phyloP scores from a whole-genome alignment of 352 stramenopile species.

The Chrysophaeum taylorii region DNA sequence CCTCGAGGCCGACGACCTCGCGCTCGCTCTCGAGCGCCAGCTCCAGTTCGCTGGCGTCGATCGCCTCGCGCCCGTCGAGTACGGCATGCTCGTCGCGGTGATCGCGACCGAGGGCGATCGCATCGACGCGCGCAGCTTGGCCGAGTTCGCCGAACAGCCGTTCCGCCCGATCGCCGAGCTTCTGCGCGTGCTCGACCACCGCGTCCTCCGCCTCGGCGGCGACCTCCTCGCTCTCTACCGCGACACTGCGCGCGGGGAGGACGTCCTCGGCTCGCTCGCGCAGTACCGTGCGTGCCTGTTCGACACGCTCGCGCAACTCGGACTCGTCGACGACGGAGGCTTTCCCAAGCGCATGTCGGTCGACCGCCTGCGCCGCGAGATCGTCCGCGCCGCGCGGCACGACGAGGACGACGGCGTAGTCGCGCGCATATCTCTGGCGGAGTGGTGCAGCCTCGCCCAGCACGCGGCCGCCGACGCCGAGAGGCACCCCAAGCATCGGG shows the following conservation, averaged over 20 bases:
- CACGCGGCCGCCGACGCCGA: background rate
- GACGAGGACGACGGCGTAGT: too few species aligned
- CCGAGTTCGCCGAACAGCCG: background rate
- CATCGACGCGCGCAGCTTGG: background rate
- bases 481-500: background rate
- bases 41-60: background rate
- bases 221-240: background rate
- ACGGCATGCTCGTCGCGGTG: background rate
- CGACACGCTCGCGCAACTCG: background rate
- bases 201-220: background rate
- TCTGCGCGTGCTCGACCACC: background rate
- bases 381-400: background rate
- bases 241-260: too few species aligned
- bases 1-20: background rate
- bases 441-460: background rate
- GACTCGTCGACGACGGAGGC: background rate
- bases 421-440: background rate
- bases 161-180: background rate
- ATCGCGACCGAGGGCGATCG: background rate
- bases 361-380: background rate
- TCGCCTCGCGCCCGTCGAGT: background rate
- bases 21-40: background rate
- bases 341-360: background rate
- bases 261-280: too few species aligned
- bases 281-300: background rate